Evolutionary conservation across 805 yeast genomes (phyloP), one percentile per base, ranked within the genome.

Genomic region (Ogataea ramenticola): DNA sequence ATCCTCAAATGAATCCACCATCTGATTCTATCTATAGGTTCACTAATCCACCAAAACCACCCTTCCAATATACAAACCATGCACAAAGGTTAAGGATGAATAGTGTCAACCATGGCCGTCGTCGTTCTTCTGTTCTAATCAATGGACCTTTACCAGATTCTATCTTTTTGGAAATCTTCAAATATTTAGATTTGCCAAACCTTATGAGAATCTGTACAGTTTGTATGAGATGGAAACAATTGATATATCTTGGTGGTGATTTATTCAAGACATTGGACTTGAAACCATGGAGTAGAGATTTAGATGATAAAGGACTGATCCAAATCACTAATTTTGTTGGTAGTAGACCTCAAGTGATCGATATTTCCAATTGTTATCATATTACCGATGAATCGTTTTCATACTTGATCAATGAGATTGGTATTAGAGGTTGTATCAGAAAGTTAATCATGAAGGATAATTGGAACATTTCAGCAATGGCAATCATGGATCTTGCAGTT

Each of bases 381-480:
- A 68, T 85, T 8, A 82, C 90, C 0, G 90, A 84, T 58, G 81
- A 74, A 48, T 88, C 90, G 0, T 85, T 85, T 58, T 73, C 80
- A 38, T 79, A 79, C 54, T 67, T 85, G 68, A 78, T 84, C 19
- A 82, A 79, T 52, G 86, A 82, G 51, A 71, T 82, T 43, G 89
- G 89, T 2, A 78, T 81, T 51, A 57, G 77, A 34, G 88, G 88
- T 3, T 68, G 70, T 29, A 72, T 85, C 38, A 66, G 68, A 43
- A 61, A 63, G 10, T 63, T 85, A 41, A 72, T 70, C 47, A 81
- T 84, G 88, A 70, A 68, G 48, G 77, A 85, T 15, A 81, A 77
- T 40, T 84, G 91, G 91, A 86, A 82, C 51, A 78, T 85, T 9
- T 75, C 82, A 46, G 86, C 88, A 2, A 80, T 82, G 86, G 85